These are phyloP conservation scores for Candida andamanensis DNA, from an alignment of 805 yeast species.

Conservation along the genomic window DNA sequence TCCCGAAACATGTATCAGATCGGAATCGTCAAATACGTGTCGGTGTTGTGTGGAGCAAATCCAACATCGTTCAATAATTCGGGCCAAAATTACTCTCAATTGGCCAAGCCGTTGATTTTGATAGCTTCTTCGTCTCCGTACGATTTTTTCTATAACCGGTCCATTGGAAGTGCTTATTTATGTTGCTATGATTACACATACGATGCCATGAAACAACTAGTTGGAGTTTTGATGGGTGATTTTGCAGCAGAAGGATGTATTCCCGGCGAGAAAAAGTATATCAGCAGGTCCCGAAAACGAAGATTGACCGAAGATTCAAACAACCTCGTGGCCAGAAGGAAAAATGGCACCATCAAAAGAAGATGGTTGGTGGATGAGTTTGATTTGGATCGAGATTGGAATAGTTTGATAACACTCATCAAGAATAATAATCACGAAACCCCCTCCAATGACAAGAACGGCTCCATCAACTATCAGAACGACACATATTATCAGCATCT, in stretches of 20 bases:
- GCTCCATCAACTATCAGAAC: slow-evolving; percentile 18
- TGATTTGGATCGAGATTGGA: slow-evolving; percentile 45
- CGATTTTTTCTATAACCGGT: slow-evolving; percentile 52
- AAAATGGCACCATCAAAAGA: slow-evolving; percentile 25
- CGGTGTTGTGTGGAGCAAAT: slow-evolving; percentile 48
- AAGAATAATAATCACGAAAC: slow-evolving; percentile 29
- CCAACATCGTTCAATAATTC: slow-evolving; percentile 24
- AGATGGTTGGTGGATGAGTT: slow-evolving; percentile 58
- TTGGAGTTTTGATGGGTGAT: slow-evolving; percentile 51
- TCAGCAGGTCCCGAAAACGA: slow-evolving; percentile 21
- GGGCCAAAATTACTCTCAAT: slow-evolving; percentile 17
- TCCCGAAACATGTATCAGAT: slow-evolving; percentile 57
- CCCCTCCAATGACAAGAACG: slow-evolving; percentile 10
- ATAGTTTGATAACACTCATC: slow-evolving; percentile 41
- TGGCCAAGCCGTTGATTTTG: slow-evolving; percentile 48
- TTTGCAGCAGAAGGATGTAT: slow-evolving; percentile 47
- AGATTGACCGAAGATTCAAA: slow-evolving; percentile 4
- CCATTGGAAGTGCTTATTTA: slow-evolving; percentile 51
- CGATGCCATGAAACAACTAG: slow-evolving; percentile 45
- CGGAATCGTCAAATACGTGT: slow-evolving; percentile 54
- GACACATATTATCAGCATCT: slow-evolving; percentile 26
- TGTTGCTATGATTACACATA: slow-evolving; percentile 59
- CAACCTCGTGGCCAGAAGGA: slow-evolving; percentile 3
- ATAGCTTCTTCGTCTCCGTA: slow-evolving; percentile 62
- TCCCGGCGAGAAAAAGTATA: slow-evolving; percentile 47